Base-by-base conservation (phyloP, 2,329 filamentous ascomycete genomes). In the Penicillium sclerotiorum region DNA sequence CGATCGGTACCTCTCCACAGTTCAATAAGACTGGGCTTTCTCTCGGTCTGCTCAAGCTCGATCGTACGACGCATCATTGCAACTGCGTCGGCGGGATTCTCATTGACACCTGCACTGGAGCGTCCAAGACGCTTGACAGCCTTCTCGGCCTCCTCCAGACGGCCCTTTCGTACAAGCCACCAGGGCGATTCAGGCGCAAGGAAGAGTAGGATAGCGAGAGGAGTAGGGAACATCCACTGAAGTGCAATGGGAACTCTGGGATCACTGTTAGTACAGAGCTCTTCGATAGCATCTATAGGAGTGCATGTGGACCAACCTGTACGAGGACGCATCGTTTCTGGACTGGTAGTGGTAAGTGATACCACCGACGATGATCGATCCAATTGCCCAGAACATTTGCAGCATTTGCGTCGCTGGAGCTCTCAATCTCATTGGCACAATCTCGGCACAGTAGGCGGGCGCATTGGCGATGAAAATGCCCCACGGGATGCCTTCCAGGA, bases 341-440 rank as follows among this genome's bases (percentile, higher is more conserved):
- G 60, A 63, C 54, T 82, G 73, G 71, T 82, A 84, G 40, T 67
- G 62, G 65, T 81, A 85, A 44, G 79, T 80, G 52, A 81, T 75
- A 51, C 69, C 82, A 25, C 75, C 79, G 20, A 85, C 83, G 50
- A 86, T 82, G 63, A 86, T 85, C 28, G 70, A 66, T 21, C 82
- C 83, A 61, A 86, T 80, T 15, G 82, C 79, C 82, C 82, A 86
- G 72, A 81, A 83, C 81, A 85, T 85, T 70, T 86, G 83, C 67
- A 86, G 59, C 77, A 82, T 85, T 68, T 82, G 79, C 2, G 83
- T 86, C 4, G 76, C 77, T 17, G 81, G 78, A 45, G 78, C 83
- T 65, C 82, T 70, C 47, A 86, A 68, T 61, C 71, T 71, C 45
- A 86, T 75, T 1, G 83, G 83, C 2, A 83, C 80, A 49, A 86